A percentile compares a stretch with the other conserved stretches of the same genome.
These are phyloP conservation scores for Panicum miliaceum DNA, from an alignment of 176 grass and related monocot species.

Conservation along the genomic window DNA sequence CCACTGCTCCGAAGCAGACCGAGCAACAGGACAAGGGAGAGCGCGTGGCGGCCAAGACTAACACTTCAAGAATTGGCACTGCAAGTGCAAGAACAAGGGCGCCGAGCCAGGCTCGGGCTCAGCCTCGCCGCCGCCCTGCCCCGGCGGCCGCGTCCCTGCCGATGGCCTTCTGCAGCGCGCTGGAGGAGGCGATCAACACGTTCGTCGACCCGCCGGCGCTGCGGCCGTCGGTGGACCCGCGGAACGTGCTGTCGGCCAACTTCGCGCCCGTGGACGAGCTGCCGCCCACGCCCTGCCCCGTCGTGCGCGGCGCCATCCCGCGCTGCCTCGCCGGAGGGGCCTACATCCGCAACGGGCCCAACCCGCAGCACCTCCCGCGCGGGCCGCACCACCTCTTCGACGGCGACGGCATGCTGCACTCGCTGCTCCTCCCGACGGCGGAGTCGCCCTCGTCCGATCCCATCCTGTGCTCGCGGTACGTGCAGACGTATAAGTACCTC, in stretches of 20 bases:
- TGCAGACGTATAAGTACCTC: slow-evolving; percentile 91
- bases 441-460: neutral
- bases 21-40: slow-evolving; percentile 18
- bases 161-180: slow-evolving; percentile 72
- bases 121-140: slow-evolving; percentile 26
- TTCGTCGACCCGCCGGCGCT: slow-evolving; percentile 81
- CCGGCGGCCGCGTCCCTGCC: slow-evolving; percentile 42
- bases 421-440: slow-evolving; percentile 66
- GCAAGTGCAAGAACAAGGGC: slow-evolving; percentile 15
- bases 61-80: neutral
- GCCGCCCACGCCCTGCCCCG: slow-evolving; percentile 66
- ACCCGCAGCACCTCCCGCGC: slow-evolving; percentile 83
- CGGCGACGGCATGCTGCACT: slow-evolving; percentile 97
- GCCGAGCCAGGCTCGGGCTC: neutral
- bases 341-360: slow-evolving; percentile 97
- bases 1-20: neutral
- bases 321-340: slow-evolving; percentile 80
- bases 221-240: slow-evolving; percentile 82
- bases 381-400: slow-evolving; percentile 93
- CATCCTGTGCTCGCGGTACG: slow-evolving; percentile 90
- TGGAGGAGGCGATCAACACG: slow-evolving; percentile 88
- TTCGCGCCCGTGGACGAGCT: slow-evolving; percentile 93
- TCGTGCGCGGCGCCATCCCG: slow-evolving; percentile 76
- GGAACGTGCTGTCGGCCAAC: slow-evolving; percentile 69
- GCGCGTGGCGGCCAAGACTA: neutral